phyloP scores from a whole-genome alignment of 768 basidiomycete species.

The Mrakia frigida region DNA sequence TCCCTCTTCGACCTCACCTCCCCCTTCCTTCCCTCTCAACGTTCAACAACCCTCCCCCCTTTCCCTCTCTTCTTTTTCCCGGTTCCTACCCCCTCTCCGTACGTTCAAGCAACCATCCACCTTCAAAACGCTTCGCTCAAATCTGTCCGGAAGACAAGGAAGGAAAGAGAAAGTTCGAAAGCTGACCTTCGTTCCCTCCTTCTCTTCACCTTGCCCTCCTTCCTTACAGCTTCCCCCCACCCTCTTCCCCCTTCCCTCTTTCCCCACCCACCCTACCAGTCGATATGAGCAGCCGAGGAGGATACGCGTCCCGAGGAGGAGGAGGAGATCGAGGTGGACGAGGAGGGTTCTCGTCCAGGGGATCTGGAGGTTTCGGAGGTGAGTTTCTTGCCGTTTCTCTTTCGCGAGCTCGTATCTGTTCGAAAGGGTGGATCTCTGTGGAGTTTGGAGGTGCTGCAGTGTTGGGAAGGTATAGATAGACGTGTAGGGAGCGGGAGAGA shows the following conservation, averaged over 20 bases:
- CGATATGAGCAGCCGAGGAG: constrained; percentile 37
- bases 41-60: background rate
- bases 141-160: background rate
- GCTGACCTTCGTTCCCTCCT: background rate
- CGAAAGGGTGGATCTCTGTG: constrained; percentile 34
- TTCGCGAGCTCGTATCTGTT: too few species aligned
- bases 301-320: constrained; percentile 37
- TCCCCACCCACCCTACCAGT: background rate
- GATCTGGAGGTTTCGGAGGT: constrained; percentile 34
- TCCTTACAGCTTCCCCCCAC: background rate
- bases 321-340: constrained; percentile 30
- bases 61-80: background rate
- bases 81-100: background rate
- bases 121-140: background rate
- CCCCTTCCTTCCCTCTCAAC: background rate
- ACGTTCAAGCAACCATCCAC: background rate
- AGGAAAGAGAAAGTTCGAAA: background rate
- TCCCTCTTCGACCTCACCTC: background rate
- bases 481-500: too few species aligned
- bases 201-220: background rate
- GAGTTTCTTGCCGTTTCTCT: background rate
- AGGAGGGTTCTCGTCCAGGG: constrained; percentile 30
- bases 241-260: background rate
- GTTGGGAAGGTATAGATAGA: too few species aligned
- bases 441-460: too few species aligned